Base-by-base conservation (phyloP, 352 stramenopile genomes). In the Phytophthora kernoviae region DNA sequence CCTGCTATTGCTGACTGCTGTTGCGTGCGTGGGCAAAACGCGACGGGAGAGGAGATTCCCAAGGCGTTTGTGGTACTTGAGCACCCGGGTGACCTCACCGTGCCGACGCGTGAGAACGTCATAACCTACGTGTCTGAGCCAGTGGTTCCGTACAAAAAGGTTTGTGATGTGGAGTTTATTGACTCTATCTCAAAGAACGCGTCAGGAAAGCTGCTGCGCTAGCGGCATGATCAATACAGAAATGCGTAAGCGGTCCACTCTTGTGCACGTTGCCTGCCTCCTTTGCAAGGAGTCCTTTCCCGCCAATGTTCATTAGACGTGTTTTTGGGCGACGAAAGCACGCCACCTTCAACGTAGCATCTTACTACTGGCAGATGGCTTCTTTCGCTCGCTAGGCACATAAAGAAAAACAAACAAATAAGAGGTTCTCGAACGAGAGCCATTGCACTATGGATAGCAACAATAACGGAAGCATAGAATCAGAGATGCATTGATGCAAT, bases 1-100 rank as follows among this genome's bases (percentile, higher is more conserved):
- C 68, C 68, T 0, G 57, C 53, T 1, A 27, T 98, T 10, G 58
- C 73, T 0, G 91, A 98, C 74, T 80, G 68, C 12, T 87, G 80
- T 39, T 80, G 90, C 24, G 57, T 82, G n/a, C 73, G 70, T 15
- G 69, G 69, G 3, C 33, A 62, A 41, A 76, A 97, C 62, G 74
- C 79, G 42, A 64, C 71, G 12, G 91, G 90, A 40, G 90, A 98
- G 68, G 73, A 82, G 39, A 62, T 96, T 15, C 91, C 93, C 10
- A 82, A 88, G 60, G 91, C 91, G 15, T 98, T 93, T 57, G 75
- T 97, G 24, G 88, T 96, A n/a, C 62, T 91, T 5, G 88, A 87
- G 56, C 49, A 75, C 50, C 50, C 55, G 36, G 46, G 41, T 5
- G 20, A 51, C 0, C 61, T 50, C 24, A 39, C 44, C 7, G 56